Conservation (phyloP, 176 grass and related monocot genomes). For the Phyllostachys edulis region DNA sequence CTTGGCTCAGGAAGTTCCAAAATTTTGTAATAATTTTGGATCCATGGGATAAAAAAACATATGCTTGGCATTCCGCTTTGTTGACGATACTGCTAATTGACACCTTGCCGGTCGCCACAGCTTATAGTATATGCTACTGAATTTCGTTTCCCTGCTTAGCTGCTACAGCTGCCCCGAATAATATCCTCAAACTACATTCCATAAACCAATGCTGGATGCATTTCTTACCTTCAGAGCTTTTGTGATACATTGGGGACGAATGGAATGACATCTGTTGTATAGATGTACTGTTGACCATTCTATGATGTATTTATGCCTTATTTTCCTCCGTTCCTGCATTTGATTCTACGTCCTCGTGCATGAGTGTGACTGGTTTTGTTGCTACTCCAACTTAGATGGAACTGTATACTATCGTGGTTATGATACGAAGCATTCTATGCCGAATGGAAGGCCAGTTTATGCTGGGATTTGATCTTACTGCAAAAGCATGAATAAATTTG, state of each 20-base stretch:
- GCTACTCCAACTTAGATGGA: background rate
- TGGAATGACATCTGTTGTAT: background rate
- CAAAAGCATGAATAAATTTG: background rate
- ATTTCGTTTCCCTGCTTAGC: background rate
- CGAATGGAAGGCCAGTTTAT: background rate
- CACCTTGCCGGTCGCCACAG: background rate
- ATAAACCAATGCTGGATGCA: background rate
- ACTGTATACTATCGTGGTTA: background rate
- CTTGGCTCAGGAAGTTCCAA: conserved; percentile 34
- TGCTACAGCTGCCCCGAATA: background rate
- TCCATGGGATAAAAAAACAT: conserved; percentile 18
- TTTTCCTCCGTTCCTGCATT: background rate
- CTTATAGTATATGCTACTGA: background rate
- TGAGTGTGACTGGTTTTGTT: background rate
- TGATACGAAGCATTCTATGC: background rate
- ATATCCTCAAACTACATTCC: background rate
- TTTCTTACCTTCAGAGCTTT: background rate
- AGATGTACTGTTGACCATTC: background rate
- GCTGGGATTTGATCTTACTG: background rate
- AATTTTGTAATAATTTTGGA: conserved; percentile 46
- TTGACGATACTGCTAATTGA: conserved; percentile 29
- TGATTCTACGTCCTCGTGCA: background rate
- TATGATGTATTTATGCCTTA: background rate
- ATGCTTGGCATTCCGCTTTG: background rate
- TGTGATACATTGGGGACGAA: background rate